A percentile compares a stretch with the other conserved stretches of the same genome.
phyloP scores from a whole-genome alignment of 495 filamentous ascomycete species.

The Glonium stellatum region DNA sequence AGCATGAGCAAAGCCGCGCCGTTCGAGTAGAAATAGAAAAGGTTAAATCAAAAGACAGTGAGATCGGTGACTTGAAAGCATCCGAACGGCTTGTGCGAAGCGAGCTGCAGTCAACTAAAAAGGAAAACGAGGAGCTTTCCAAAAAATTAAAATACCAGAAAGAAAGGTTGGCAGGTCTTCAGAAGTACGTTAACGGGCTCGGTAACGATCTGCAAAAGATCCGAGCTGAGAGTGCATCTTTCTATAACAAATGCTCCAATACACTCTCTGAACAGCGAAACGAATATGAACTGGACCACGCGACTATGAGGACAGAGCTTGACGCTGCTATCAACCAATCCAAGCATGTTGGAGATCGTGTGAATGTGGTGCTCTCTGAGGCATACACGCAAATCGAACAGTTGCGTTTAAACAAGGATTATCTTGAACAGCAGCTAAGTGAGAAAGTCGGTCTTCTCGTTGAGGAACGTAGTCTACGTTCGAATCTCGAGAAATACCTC shows the following conservation, averaged over 20 bases:
- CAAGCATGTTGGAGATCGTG: background rate
- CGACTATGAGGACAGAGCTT: background rate
- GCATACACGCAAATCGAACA: background rate
- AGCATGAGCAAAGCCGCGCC: background rate
- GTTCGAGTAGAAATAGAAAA: background rate
- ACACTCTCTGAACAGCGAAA: background rate
- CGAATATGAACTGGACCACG: slow-evolving; percentile 1
- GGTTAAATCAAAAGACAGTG: background rate
- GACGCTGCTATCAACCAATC: background rate
- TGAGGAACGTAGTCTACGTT: slow-evolving; percentile 25
- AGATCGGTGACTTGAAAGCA: background rate
- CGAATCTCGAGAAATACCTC: slow-evolving; percentile 26
- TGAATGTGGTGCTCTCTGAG: slow-evolving; percentile 9
- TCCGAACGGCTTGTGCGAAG: background rate
- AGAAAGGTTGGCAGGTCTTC: slow-evolving; percentile 14
- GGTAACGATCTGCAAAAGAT: slow-evolving; percentile 24
- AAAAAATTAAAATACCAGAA: slow-evolving; percentile 5
- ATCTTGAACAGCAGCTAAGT: slow-evolving; percentile 18
- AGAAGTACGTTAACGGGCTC: slow-evolving; percentile 28
- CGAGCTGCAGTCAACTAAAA: background rate
- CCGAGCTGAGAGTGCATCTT: background rate
- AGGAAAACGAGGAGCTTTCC: slow-evolving; percentile 11
- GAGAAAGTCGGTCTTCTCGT: slow-evolving; percentile 18
- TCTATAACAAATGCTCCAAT: slow-evolving; percentile 5
- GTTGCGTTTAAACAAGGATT: background rate